Percentiles rank a stretch among this genome's conserved stretches.
These are phyloP conservation scores for Cyberlindnera meyerae DNA, from an alignment of 805 yeast genomes.

Conservation along the genomic window DNA sequence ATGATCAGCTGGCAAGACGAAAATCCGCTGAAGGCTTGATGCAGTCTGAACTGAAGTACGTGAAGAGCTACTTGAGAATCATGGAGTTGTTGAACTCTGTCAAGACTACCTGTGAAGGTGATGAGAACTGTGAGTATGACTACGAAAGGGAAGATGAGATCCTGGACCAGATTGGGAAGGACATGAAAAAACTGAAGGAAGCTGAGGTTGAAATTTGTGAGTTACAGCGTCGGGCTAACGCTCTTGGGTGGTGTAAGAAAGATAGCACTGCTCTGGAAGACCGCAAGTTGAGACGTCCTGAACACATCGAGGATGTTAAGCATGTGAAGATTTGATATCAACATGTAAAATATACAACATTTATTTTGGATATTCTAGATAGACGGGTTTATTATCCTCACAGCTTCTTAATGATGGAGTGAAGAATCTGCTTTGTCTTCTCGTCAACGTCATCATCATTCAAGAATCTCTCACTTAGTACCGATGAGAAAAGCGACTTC, in stretches of 20 bases:
- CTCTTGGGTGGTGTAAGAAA: not conserved
- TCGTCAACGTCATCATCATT: constrained; percentile 14
- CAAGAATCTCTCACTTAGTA: constrained; percentile 32
- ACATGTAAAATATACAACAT: too few relatives aligned
- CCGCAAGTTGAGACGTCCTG: too few relatives aligned
- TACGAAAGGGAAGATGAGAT: constrained; percentile 26
- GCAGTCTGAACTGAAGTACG: constrained; percentile 18
- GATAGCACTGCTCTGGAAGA: not conserved
- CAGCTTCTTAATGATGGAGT: constrained; percentile 23
- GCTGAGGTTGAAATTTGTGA: constrained; percentile 18
- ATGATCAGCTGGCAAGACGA: constrained; percentile 2
- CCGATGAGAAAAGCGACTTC: constrained; percentile 22
- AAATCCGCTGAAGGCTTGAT: constrained; percentile 6
- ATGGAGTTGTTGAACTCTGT: constrained; percentile 18
- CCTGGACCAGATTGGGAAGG: constrained; percentile 18
- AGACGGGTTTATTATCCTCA: not conserved
- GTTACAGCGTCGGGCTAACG: not conserved
- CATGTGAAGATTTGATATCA: not conserved
- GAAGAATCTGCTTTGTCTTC: constrained; percentile 19
- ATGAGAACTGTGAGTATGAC: constrained; percentile 14
- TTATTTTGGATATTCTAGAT: too few relatives aligned
- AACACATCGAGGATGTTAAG: constrained; percentile 4
- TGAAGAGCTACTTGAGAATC: constrained; percentile 17
- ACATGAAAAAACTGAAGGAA: constrained; percentile 18
- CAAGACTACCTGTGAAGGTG: constrained; percentile 8